Evolutionary conservation across 2,329 filamentous ascomycete genomes (phyloP), one percentile per base, ranked within the genome.

Genomic region (Arthrobotrys iridis): DNA sequence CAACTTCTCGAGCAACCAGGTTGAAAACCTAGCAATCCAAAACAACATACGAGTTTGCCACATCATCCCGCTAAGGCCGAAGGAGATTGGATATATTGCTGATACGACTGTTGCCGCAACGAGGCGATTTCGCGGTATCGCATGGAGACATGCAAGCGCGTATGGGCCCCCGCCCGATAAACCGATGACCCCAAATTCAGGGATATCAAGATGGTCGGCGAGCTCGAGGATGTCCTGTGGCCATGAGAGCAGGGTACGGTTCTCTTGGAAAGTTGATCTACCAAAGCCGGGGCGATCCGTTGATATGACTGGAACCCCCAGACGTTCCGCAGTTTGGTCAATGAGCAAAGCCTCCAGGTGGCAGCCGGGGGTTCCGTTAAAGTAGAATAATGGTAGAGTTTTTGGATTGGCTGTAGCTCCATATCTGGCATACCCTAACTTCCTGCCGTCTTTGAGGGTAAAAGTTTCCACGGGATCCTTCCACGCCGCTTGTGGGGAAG

Each of bases 261-360:
- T 15, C 13, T 81, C 79, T 64, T 82, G 81, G 10, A 80, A 80
- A 1, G 83, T 80, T 6, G 83, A 84, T 1, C 83, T 75, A 11
- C 83, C 84, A 37, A 82, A 83, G 4, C 84, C 84, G 0, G 84
- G 84, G 0, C 84, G 81, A 60, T 85, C 84, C 2, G 82, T 78
- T 4, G 82, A 80, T 37, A 85, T 79, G 43, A 84, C 26, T 6
- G 82, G 82, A 11, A 82, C 74, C 3, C 78, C 77, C 7, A 78
- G 78, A 2, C 76, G 75, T 2, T 73, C 67, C 6, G 81, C 82
- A 2, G 79, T 55, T 7, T 77, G 63, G 37, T 82, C 77, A 26
- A 81, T 52, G n/a, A 77, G 75, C 2, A 66, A 60, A 3, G 79
- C 82, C 68, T 84, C 83, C 4, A 84, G 78, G 4, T 83, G 83